These are phyloP conservation scores for Microstroma glucosiphilum DNA, from an alignment of 1,284 basidiomycete species.

Conservation along the genomic window DNA sequence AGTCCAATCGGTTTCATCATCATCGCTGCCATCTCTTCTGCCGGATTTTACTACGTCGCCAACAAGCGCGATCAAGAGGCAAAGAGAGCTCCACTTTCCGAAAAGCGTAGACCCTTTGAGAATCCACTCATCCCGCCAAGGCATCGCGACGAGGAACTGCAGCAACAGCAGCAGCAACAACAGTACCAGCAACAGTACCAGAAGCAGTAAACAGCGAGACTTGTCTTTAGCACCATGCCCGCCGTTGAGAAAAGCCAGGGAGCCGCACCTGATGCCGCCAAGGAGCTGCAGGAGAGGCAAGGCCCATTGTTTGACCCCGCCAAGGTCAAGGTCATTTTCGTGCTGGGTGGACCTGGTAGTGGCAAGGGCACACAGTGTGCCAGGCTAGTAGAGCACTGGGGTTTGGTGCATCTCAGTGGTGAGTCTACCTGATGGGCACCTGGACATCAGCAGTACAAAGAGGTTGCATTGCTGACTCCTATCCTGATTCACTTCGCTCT, in stretches of 20 bases:
- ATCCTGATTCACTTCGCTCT: not conserved
- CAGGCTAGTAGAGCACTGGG: slow-evolving; percentile 76
- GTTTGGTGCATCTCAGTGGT: slow-evolving; percentile 93
- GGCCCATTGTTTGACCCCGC: slow-evolving; percentile 61
- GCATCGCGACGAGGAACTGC: not conserved
- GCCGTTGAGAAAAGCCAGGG: not conserved
- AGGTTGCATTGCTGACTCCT: too few species aligned
- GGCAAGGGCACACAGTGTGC: slow-evolving; percentile 96
- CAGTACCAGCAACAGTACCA: not conserved
- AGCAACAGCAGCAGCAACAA: not conserved
- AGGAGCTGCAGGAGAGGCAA: not conserved
- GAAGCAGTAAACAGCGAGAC: not conserved
- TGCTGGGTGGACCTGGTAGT: slow-evolving; percentile 93
- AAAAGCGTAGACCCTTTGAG: slow-evolving; percentile 40
- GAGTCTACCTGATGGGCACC: slow-evolving; percentile 20
- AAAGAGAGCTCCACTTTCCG: slow-evolving; percentile 24
- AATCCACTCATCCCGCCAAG: slow-evolving; percentile 40
- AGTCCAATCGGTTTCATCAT: slow-evolving; percentile 35
- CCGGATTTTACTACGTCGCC: slow-evolving; percentile 35
- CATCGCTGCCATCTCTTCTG: slow-evolving; percentile 34
- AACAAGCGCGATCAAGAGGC: slow-evolving; percentile 33
- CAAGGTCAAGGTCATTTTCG: slow-evolving; percentile 84
- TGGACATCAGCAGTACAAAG: too few species aligned
- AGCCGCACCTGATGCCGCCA: not conserved
- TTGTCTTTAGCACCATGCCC: not conserved